A percentile compares a stretch with the other conserved stretches of the same genome.
phyloP scores from a whole-genome alignment of 257 asterid species.

The Nicotiana knightiana region DNA sequence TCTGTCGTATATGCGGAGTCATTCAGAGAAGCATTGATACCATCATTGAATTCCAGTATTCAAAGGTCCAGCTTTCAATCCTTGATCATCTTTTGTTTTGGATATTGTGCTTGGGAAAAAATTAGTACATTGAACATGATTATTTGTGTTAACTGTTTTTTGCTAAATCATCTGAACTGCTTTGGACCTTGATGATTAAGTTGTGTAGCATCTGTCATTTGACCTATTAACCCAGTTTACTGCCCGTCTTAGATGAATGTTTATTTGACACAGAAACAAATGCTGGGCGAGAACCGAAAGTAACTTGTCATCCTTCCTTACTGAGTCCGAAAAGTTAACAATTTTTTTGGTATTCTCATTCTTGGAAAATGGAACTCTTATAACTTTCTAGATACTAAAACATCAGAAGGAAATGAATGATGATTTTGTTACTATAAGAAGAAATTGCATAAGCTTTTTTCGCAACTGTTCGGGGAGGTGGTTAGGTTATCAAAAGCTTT shows the following conservation, averaged over 20 bases:
- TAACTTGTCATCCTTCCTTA: not conserved
- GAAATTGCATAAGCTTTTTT: not conserved
- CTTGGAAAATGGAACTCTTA: not conserved
- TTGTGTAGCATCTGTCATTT: not conserved
- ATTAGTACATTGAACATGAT: constrained; percentile 4
- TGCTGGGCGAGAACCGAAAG: not conserved
- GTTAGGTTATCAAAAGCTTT: not conserved
- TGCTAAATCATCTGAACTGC: not conserved
- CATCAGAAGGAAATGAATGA: constrained; percentile 1
- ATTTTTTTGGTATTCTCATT: not conserved
- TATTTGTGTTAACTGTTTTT: constrained; percentile 4
- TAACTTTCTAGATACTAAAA: not conserved
- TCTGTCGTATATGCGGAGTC: constrained; percentile 94
- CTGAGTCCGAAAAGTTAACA: not conserved
- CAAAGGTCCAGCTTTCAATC: constrained; percentile 54
- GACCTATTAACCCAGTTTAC: not conserved
- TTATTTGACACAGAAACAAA: not conserved
- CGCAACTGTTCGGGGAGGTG: constrained; percentile 2
- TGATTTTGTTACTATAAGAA: not conserved
- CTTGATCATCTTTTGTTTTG: not conserved
- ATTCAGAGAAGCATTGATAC: constrained; percentile 73
- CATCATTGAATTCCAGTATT: constrained; percentile 80
- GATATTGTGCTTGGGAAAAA: constrained; percentile 11
- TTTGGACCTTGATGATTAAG: constrained; percentile 2
- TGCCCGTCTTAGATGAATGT: not conserved